These are phyloP conservation scores for Diddensiella santjacobensis DNA, from an alignment of 805 yeast genomes.

Conservation along the genomic window DNA sequence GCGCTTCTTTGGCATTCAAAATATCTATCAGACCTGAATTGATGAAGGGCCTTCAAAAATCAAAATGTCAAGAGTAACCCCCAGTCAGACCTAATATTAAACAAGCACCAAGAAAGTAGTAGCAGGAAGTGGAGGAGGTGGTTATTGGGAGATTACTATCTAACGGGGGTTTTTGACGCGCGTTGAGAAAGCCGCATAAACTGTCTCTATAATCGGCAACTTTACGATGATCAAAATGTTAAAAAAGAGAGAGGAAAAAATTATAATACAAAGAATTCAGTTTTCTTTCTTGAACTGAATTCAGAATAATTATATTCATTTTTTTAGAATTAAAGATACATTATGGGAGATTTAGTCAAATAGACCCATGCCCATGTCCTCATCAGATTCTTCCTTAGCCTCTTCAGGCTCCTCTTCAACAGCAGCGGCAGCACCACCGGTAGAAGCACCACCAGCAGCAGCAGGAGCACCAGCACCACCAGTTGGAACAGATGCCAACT, in stretches of 20 bases:
- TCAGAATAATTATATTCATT: neutral
- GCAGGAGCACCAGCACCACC: conserved; percentile 95
- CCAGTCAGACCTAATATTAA: too few relatives aligned
- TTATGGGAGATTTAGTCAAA: conserved; percentile 67
- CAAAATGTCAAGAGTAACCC: too few relatives aligned
- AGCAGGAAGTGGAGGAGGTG: neutral
- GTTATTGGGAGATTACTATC: neutral
- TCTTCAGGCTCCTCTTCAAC: conserved; percentile 70
- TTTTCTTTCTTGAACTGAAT: neutral
- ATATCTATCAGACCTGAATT: too few relatives aligned
- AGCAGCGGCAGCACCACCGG: conserved; percentile 65
- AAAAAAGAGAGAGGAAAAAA: too few relatives aligned
- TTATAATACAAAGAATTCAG: neutral
- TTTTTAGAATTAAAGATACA: neutral
- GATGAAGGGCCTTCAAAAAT: too few relatives aligned
- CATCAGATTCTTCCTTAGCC: conserved; percentile 47
- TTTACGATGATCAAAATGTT: too few relatives aligned
- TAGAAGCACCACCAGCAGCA: conserved; percentile 66
- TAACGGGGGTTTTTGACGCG: too few relatives aligned
- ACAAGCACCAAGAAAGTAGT: too few relatives aligned
- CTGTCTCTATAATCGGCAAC: too few relatives aligned
- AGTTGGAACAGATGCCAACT: conserved; percentile 95
- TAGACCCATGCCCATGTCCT: conserved; percentile 62
- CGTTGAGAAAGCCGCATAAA: too few relatives aligned
- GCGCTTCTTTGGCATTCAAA: neutral